These are phyloP conservation scores for Porodaedalea pini DNA, from an alignment of 1,284 basidiomycete species.

Conservation along the genomic window DNA sequence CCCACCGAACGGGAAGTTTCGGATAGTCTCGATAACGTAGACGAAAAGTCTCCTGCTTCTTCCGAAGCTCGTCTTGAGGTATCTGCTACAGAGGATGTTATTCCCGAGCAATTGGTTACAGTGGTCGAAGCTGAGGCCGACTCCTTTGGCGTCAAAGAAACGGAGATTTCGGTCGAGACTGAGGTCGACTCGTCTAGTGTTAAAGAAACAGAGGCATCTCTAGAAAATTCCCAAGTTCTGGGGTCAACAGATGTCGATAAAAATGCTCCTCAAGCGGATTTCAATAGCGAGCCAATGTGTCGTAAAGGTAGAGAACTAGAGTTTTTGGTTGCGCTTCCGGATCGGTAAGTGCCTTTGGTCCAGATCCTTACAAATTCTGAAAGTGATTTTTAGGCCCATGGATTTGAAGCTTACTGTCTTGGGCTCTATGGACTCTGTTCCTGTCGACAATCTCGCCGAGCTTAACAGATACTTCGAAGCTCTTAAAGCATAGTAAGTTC, in stretches of 20 bases:
- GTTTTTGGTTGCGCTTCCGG: slow-evolving; percentile 19
- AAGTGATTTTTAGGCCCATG: slow-evolving; percentile 38
- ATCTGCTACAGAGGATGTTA: too few species aligned
- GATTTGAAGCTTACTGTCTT: slow-evolving; percentile 46
- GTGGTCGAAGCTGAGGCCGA: too few species aligned
- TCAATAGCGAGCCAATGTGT: slow-evolving; percentile 7
- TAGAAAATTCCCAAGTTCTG: background rate
- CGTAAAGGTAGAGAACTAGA: slow-evolving; percentile 8
- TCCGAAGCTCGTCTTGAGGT: too few species aligned
- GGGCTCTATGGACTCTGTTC: slow-evolving; percentile 31
- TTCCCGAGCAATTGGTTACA: too few species aligned
- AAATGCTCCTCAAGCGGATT: slow-evolving; percentile 28
- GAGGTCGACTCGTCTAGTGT: too few species aligned
- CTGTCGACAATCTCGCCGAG: slow-evolving; percentile 37
- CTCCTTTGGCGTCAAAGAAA: too few species aligned
- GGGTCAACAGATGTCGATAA: background rate
- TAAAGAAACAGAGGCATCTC: background rate
- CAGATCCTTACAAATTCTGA: background rate
- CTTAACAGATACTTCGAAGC: slow-evolving; percentile 42
- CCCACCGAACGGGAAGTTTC: background rate
- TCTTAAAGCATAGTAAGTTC: slow-evolving; percentile 46
- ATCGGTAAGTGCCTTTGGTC: slow-evolving; percentile 20
- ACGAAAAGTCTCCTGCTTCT: too few species aligned
- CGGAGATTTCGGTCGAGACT: too few species aligned
- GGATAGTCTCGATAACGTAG: too few species aligned